Base-by-base conservation (phyloP, 768 basidiomycete species). In the Suillus fuscotomentosus region DNA sequence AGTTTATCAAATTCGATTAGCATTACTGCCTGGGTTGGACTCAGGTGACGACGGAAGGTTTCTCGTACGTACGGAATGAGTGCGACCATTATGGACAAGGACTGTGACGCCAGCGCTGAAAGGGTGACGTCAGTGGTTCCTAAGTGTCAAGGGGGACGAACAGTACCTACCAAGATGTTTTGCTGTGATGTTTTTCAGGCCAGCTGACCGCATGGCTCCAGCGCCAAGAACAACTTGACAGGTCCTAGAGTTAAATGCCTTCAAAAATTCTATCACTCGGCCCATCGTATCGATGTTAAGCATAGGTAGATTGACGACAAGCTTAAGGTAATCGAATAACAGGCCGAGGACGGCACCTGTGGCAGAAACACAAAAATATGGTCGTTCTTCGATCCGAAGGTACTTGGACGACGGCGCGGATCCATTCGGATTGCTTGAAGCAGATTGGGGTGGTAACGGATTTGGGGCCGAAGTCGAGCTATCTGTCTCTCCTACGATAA, bases 221-320 rank as follows among this genome's bases (percentile, higher is more conserved):
- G 97, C 97, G 3, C 97, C 97, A 10, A 99, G 82, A 1, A 99
- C 97, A 53, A 99, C 96, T 75, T 99, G 97, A 77, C 97, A 99
- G 2, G 95, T 97, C 69, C 97, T 82, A 38, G 97, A 99, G 75
- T 99, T 99, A 82, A 97, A 99, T 34, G 95, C 90, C 78, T 98
- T 99, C 65, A 99, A 81, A 73, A 96, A 96, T 75, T 99, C 97
- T 68, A 99, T 93, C 31, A 96, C 84, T 42, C 94, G 87, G 66
- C 88, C 87, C 93, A 99, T 97, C n/a, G 90, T 88, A 72, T 99
- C 97, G 64, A 92, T 97, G 56, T 94, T 95, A 60, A 99, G 82
- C 76, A 92, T 86, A 42, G 91, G 84, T 66, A 98, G 79, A 73
- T 97, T 98, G 67, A 96, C 83, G 57, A 98, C 88, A 50, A 99